These are phyloP conservation scores for Colletotrichum sp. DNA, from an alignment of 2,329 filamentous ascomycete species.

Conservation along the genomic window DNA sequence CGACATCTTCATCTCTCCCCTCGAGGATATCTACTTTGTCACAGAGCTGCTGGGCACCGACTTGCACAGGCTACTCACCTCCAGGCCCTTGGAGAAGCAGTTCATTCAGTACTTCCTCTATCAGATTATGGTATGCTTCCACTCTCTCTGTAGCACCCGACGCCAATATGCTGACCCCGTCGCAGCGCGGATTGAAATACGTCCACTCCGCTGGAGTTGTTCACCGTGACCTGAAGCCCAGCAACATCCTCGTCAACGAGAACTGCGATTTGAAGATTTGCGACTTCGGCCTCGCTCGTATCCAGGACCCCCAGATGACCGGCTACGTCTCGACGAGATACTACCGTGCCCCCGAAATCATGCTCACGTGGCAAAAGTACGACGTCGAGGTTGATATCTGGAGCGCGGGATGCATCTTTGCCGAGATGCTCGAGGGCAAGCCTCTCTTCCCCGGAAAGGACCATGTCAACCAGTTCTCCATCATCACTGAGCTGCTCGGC, in stretches of 20 bases:
- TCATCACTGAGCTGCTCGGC: slow-evolving; percentile 96
- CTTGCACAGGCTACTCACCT: slow-evolving; percentile 92
- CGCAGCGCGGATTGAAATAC: slow-evolving; percentile 94
- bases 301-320: slow-evolving; percentile 99
- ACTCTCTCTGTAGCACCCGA: not conserved
- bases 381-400: slow-evolving; percentile 99
- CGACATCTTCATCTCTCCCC: slow-evolving; percentile 98
- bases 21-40: slow-evolving; percentile 99
- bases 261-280: slow-evolving; percentile 99
- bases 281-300: slow-evolving; percentile 96
- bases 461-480: slow-evolving; percentile 99
- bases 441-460: slow-evolving; percentile 98
- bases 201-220: slow-evolving; percentile 98
- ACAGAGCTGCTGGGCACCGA: slow-evolving; percentile 97
- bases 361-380: slow-evolving; percentile 99
- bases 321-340: slow-evolving; percentile 98
- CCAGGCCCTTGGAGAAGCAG: slow-evolving; percentile 95
- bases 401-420: slow-evolving; percentile 99
- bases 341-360: slow-evolving; percentile 98
- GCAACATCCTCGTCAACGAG: slow-evolving; percentile 99
- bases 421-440: slow-evolving; percentile 99
- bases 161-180: slow-evolving; percentile 12
- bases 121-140: slow-evolving; percentile 85
- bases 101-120: slow-evolving; percentile 99
- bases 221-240: slow-evolving; percentile 96